A percentile compares a stretch with the other conserved stretches of the same genome.
These are phyloP conservation scores for Alternaria triticina DNA, from an alignment of 2,329 filamentous ascomycete genomes.

Conservation along the genomic window DNA sequence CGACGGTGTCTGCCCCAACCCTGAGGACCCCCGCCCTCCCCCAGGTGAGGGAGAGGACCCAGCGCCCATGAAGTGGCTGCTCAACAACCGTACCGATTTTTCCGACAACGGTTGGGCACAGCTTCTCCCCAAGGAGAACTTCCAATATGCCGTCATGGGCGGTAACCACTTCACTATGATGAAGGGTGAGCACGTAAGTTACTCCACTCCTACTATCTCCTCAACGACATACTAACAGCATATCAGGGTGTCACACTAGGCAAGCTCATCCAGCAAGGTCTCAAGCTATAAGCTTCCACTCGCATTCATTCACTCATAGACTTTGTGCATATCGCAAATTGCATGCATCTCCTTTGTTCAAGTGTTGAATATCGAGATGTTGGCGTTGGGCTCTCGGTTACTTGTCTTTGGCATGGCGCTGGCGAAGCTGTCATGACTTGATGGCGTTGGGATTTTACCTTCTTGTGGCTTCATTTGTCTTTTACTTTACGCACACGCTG, in stretches of 20 bases:
- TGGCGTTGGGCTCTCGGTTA: slow-evolving; percentile 28
- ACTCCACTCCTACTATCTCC: not conserved
- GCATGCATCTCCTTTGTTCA: slow-evolving; percentile 45
- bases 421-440: slow-evolving; percentile 7
- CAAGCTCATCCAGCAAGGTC: slow-evolving; percentile 54
- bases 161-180: slow-evolving; percentile 81
- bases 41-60: slow-evolving; percentile 63
- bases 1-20: slow-evolving; percentile 73
- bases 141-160: slow-evolving; percentile 70
- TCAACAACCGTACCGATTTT: slow-evolving; percentile 77
- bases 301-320: slow-evolving; percentile 9
- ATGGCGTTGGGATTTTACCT: slow-evolving; percentile 7
- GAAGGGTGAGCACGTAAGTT: slow-evolving; percentile 63
- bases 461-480: slow-evolving; percentile 3
- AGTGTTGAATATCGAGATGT: slow-evolving; percentile 42
- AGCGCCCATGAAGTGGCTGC: slow-evolving; percentile 67
- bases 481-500: not conserved
- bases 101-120: slow-evolving; percentile 73
- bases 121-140: slow-evolving; percentile 66
- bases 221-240: slow-evolving; percentile 31
- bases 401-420: slow-evolving; percentile 18
- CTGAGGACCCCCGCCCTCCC: slow-evolving; percentile 70
- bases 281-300: slow-evolving; percentile 36
- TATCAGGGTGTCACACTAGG: slow-evolving; percentile 47
- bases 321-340: slow-evolving; percentile 22